Evolutionary conservation across 2,329 filamentous ascomycete genomes (phyloP).

Genomic region (Botrytis porri): DNA sequence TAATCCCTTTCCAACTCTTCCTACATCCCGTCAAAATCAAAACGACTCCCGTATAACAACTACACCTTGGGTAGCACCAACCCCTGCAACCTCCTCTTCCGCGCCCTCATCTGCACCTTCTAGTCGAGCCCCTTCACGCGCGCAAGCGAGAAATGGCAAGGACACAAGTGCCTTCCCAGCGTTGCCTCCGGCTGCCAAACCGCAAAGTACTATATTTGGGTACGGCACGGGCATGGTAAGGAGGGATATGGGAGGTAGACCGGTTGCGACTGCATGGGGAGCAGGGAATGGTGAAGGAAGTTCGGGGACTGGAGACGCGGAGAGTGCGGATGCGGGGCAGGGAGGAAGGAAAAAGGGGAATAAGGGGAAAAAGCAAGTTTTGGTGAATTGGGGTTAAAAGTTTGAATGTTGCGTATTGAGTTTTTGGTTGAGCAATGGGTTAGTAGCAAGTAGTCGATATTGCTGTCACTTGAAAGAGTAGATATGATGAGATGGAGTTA

Average conservation of each 20-base stretch:
- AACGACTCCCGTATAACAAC: slow-evolving; percentile 34
- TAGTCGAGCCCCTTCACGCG: slow-evolving; percentile 23
- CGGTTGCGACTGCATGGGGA: slow-evolving; percentile 27
- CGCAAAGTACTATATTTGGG: slow-evolving; percentile 59
- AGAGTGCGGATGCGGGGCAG: slow-evolving; percentile 27
- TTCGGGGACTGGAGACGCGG: slow-evolving; percentile 22
- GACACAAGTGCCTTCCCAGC: slow-evolving; percentile 72
- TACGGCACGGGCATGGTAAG: slow-evolving; percentile 56
- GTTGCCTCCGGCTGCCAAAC: slow-evolving; percentile 73
- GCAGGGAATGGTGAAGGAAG: slow-evolving; percentile 31
- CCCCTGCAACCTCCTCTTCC: slow-evolving; percentile 38
- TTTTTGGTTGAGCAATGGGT: neutral
- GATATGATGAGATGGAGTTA: neutral
- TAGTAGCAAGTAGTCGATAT: no score
- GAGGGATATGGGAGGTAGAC: slow-evolving; percentile 45
- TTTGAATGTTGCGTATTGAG: neutral
- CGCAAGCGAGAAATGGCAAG: slow-evolving; percentile 10
- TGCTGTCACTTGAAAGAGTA: neutral
- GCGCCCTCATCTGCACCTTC: slow-evolving; percentile 28
- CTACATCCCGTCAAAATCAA: slow-evolving; percentile 30
- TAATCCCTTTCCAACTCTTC: slow-evolving; percentile 48
- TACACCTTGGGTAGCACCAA: slow-evolving; percentile 39
- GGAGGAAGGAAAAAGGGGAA: slow-evolving; percentile 53
- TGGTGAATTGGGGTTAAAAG: slow-evolving; percentile 38
- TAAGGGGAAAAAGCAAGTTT: slow-evolving; percentile 59